These are phyloP conservation scores for Pseudocercospora eumusae DNA, from an alignment of 2,329 filamentous ascomycete species.

Conservation along the genomic window DNA sequence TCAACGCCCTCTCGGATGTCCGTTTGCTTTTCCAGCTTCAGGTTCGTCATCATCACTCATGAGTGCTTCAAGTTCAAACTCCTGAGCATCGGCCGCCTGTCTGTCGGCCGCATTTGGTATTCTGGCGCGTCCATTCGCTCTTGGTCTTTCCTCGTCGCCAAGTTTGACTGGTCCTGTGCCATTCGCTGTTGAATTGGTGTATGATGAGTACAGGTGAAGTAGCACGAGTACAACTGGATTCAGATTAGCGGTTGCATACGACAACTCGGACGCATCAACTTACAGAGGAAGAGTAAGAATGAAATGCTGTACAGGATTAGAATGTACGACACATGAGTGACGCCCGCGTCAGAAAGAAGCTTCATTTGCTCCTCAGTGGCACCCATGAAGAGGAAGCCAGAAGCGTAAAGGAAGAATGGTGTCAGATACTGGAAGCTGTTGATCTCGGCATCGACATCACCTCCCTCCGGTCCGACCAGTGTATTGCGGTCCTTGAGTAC, in stretches of 20 bases:
- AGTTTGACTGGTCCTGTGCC: conserved; percentile 41
- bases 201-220: conserved; percentile 76
- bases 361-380: conserved; percentile 96
- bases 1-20: conserved; percentile 8
- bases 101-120: conserved; percentile 48
- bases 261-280: conserved; percentile 35
- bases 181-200: conserved; percentile 48
- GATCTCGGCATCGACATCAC: conserved; percentile 41
- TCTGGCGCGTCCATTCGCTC: conserved; percentile 50
- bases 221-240: conserved; percentile 74
- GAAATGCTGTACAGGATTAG: conserved; percentile 88
- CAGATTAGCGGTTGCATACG: conserved; percentile 1
- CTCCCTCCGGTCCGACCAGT: conserved; percentile 32
- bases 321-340: conserved; percentile 90
- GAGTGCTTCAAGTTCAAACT: conserved; percentile 89
- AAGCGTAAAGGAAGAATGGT: conserved; percentile 71
- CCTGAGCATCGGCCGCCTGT: conserved; percentile 76
- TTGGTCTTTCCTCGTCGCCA: conserved; percentile 34
- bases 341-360: conserved; percentile 68
- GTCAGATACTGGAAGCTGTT: conserved; percentile 54
- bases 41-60: conserved; percentile 70
- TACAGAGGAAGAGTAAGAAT: conserved; percentile 85
- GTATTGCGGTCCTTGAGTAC: conserved; percentile 70
- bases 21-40: conserved; percentile 20
- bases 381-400: conserved; percentile 96